Evolutionary conservation across 148 eudicot species (phyloP).

Genomic region (Suaeda aralocaspica): DNA sequence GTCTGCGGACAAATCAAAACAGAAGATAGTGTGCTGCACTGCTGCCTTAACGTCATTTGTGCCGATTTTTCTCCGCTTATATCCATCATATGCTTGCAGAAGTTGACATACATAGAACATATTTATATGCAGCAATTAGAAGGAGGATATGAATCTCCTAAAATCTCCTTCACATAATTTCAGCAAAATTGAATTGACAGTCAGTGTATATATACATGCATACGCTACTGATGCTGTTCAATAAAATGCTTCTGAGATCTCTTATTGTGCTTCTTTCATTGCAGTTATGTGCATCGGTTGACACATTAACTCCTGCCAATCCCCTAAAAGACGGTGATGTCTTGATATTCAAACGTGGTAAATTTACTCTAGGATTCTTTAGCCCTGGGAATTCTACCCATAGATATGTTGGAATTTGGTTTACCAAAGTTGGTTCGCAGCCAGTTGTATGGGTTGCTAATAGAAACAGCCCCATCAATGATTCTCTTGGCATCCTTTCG

Average conservation of each 20-base stretch:
- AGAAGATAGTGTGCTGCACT: background rate
- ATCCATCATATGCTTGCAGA: background rate
- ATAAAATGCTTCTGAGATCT: constrained; percentile 12
- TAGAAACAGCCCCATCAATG: constrained; percentile 38
- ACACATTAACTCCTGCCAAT: constrained; percentile 15
- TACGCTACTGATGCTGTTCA: background rate
- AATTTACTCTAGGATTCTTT: constrained; percentile 39
- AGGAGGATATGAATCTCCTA: no score
- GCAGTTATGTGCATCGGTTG: constrained; percentile 15
- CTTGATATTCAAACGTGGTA: constrained; percentile 26
- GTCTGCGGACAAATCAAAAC: background rate
- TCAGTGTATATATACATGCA: background rate
- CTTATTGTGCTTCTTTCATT: constrained; percentile 18
- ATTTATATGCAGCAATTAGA: no score
- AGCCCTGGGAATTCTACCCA: constrained; percentile 27
- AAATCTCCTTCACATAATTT: background rate
- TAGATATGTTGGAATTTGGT: constrained; percentile 36
- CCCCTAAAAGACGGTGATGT: constrained; percentile 29
- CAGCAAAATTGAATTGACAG: background rate
- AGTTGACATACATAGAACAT: background rate
- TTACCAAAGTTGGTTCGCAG: constrained; percentile 31
- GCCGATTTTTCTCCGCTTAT: background rate
- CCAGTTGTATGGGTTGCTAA: constrained; percentile 61
- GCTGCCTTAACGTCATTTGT: no score
- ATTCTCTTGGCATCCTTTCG: constrained; percentile 22